Base-by-base conservation (phyloP, 768 basidiomycete genomes). In the Calvatia gigantea region DNA sequence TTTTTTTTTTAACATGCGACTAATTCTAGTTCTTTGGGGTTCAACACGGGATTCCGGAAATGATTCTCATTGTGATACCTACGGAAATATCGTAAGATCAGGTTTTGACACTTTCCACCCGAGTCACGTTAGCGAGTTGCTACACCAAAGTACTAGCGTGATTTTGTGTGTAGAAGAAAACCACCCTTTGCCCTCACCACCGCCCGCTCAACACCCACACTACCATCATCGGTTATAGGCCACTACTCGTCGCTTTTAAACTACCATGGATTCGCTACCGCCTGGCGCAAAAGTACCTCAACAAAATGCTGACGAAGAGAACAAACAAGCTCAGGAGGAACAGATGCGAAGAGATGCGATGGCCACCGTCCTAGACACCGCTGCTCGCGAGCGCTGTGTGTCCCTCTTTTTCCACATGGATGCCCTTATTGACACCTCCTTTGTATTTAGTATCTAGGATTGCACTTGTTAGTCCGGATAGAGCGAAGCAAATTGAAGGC, bases 311-410 rank as follows among this genome's bases (percentile, higher is more conserved):
- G 80, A 78, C 29, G 84, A 83, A 25, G 82, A 82, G 33, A 79
- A 77, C 1, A 83, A 80, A 53, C 76, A 74, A 32, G 80, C 76
- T 9, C 81, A 86, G 51, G 89, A 91, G 58, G 90, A 91, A 58
- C 78, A 91, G 66, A 82, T 85, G 80, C 79, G 86, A 38, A 74
- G 89, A 61, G 86, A 91, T 61, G 66, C 94, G 61, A 80, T 95
- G 65, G 80, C 86, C 6, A 88, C 89, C 4, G 79, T 95, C 31
- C 75, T 95, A 37, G 89, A 91, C 58, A 71, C 78, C 4, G 84
- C 81, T 51, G 92, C 93, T 37, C 80, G 91, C 56, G 93, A 94
- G 75, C 79, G 92, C 68, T 72, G 92, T 94, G 69, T 59, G 78
- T 76, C 46, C 35, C 41, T 45, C 17, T 21, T 15, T 15, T 37